These are phyloP conservation scores for Przewalskia tangutica DNA, from an alignment of 257 asterid genomes.

Conservation along the genomic window DNA sequence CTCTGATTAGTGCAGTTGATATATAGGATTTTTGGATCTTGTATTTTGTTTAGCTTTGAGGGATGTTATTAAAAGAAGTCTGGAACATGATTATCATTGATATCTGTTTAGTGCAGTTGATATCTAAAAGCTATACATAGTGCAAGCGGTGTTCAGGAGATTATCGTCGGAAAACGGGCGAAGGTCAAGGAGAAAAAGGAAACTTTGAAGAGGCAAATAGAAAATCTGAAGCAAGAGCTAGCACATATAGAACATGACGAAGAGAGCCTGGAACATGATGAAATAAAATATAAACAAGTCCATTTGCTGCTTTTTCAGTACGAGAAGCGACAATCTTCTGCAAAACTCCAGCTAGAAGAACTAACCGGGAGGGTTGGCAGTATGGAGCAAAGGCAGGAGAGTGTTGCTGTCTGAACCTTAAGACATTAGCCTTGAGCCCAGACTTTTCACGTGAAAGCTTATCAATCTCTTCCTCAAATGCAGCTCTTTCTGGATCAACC, in stretches of 20 bases:
- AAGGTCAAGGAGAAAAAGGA: background rate
- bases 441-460: conserved; percentile 65
- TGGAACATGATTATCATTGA: too few species aligned
- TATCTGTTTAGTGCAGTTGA: too few species aligned
- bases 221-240: background rate
- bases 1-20: background rate
- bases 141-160: background rate
- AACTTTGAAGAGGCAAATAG: background rate
- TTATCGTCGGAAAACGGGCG: background rate
- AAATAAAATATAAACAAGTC: background rate
- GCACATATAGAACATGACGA: background rate
- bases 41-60: background rate
- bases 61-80: background rate
- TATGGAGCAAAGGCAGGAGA: too few species aligned
- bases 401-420: conserved; percentile 43
- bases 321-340: too few species aligned
- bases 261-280: too few species aligned
- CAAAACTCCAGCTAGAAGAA: too few species aligned
- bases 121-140: background rate
- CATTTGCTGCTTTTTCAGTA: too few species aligned
- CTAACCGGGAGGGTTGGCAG: too few species aligned
- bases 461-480: conserved; percentile 82
- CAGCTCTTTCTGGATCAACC: conserved; percentile 68
- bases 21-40: background rate
- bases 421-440: conserved; percentile 44